These are phyloP conservation scores for Curvularia sp. DNA, from an alignment of 2,329 filamentous ascomycete genomes.

Conservation along the genomic window DNA sequence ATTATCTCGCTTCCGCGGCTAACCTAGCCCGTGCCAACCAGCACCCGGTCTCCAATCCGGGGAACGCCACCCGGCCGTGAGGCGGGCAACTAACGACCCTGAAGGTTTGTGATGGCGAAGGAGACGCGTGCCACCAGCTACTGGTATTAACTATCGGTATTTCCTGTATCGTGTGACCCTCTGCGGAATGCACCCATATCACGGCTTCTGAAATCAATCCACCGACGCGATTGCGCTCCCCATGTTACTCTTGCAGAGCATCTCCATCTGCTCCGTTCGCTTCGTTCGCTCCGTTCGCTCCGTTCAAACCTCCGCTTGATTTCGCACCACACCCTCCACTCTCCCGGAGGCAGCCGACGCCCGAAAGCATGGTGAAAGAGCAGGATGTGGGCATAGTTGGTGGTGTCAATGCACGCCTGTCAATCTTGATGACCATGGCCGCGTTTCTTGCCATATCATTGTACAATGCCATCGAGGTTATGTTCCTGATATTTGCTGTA, in stretches of 20 bases:
- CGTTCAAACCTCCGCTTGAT: background rate
- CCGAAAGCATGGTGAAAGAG: constrained; percentile 2
- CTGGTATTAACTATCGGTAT: background rate
- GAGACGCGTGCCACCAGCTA: background rate
- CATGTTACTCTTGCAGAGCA: background rate
- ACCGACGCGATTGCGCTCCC: background rate
- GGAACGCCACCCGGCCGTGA: background rate
- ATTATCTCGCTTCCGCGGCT: background rate
- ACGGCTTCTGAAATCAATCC: background rate
- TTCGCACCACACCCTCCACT: background rate
- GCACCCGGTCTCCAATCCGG: background rate
- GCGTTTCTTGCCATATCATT: constrained; percentile 33
- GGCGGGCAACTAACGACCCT: background rate
- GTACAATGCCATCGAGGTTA: constrained; percentile 42
- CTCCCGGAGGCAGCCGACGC: background rate
- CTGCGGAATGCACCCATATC: background rate
- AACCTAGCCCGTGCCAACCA: background rate
- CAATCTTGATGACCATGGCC: constrained; percentile 27
- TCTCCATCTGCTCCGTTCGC: background rate
- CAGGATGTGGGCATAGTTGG: constrained; percentile 20
- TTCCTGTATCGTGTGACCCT: background rate
- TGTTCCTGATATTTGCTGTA: constrained; percentile 46
- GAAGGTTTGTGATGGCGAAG: background rate
- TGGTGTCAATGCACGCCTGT: constrained; percentile 18
- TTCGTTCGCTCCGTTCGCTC: background rate